Evolutionary conservation across 345 rosid genomes (phyloP).

Genomic region (Odontarrhena argentea): DNA sequence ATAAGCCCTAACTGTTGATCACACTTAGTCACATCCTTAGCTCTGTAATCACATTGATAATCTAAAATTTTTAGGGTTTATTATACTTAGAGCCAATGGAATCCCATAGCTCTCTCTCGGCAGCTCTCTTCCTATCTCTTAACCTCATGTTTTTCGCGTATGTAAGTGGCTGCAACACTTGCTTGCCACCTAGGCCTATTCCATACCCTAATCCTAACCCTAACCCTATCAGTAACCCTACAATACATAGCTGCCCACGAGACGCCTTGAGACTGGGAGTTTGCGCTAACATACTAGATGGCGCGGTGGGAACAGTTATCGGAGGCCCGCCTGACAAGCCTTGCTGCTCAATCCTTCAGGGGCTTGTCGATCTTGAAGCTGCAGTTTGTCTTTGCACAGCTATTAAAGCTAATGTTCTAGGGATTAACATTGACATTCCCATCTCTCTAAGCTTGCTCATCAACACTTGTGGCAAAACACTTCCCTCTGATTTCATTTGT

Average conservation of each 20-base stretch:
- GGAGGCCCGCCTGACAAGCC: constrained; percentile 63
- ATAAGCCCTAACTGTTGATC: constrained; percentile 18
- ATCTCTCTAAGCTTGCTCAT: constrained; percentile 68
- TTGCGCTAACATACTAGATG: constrained; percentile 62
- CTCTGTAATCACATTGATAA: constrained; percentile 14
- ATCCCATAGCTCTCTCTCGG: constrained; percentile 33
- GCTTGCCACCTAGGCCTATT: constrained; percentile 48
- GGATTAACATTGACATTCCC: constrained; percentile 63
- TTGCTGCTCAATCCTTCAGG: constrained; percentile 66
- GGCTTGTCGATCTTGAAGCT: constrained; percentile 68
- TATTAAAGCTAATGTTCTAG: constrained; percentile 69
- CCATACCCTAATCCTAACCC: constrained; percentile 50
- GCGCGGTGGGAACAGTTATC: constrained; percentile 49
- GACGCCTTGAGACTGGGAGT: constrained; percentile 64
- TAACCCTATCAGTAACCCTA: constrained; percentile 35
- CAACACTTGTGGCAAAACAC: constrained; percentile 67
- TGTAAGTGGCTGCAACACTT: constrained; percentile 56
- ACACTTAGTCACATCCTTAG: constrained; percentile 20
- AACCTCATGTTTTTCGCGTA: constrained; percentile 41
- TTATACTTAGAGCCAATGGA: constrained; percentile 42
- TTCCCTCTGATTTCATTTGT: constrained; percentile 74
- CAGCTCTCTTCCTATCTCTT: constrained; percentile 45
- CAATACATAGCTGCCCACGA: constrained; percentile 56
- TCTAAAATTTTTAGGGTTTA: constrained; percentile 17
- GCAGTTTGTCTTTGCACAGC: constrained; percentile 75